A percentile compares a stretch with the other conserved stretches of the same genome.
phyloP scores from a whole-genome alignment of 257 asterid species.

The Cruciata laevipes region DNA sequence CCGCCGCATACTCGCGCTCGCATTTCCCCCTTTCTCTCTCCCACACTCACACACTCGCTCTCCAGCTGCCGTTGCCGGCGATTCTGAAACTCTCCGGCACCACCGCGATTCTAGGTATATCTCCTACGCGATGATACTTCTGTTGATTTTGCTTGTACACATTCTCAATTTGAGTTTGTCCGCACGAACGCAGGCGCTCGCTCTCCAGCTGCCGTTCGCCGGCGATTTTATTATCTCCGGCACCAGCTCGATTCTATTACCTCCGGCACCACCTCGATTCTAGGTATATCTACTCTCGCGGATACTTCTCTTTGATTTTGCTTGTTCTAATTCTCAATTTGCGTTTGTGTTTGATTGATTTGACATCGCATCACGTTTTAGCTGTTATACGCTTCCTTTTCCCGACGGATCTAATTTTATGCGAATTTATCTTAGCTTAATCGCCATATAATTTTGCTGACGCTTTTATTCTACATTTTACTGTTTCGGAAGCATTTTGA shows the following conservation, averaged over 20 bases:
- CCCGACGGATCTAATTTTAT: background rate
- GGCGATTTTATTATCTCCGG: background rate
- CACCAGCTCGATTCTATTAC: background rate
- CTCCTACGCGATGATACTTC: background rate
- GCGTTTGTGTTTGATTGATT: background rate
- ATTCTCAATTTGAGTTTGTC: background rate
- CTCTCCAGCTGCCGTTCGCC: background rate
- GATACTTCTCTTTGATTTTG: background rate
- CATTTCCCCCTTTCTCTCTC: background rate
- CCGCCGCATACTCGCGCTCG: constrained; percentile 2
- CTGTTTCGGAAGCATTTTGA: background rate
- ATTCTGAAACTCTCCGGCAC: background rate
- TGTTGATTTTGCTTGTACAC: background rate
- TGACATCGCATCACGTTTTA: background rate
- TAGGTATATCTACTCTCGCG: background rate
- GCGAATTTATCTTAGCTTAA: background rate
- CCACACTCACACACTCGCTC: background rate
- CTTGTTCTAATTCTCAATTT: background rate
- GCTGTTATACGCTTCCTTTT: background rate
- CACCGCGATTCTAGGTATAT: constrained; percentile 1
- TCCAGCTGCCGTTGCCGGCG: background rate
- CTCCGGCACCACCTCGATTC: background rate
- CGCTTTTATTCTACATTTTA: background rate
- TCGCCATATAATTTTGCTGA: background rate
- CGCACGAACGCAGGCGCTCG: background rate